Base-by-base conservation (phyloP, 495 filamentous ascomycete species). In the Trichoderma asperelloides region DNA sequence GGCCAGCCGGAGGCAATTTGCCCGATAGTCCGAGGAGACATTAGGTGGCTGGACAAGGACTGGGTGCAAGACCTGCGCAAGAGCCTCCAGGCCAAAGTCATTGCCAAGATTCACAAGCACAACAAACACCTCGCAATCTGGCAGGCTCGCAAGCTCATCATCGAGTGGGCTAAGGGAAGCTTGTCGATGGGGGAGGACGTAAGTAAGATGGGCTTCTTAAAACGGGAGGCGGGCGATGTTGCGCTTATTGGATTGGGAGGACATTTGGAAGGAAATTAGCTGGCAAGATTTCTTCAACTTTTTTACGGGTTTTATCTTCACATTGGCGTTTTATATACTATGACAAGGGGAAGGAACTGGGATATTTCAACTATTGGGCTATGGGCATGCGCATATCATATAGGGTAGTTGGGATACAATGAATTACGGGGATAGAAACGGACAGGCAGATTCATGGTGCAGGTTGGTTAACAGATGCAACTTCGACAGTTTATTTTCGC, bases 151-250 rank as follows among this genome's bases (percentile, higher is more conserved):
- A 43, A 65, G 64, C 27, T 65, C 18, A 33, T 65, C 41, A 4
- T 30, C n/a, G 64, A 40, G 64, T 65, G 64, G 64, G 64, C 64
- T 7, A 43, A 65, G 64, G 64, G 64, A 51, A 60, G 55, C 23
- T 18, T 60, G 55, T 60, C 55, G 21, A 28, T 60, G 55, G 55
- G 55, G 55, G 55, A 60, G 23, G 55, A 30, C 23, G 55, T 30
- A 4, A 27, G 2, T 2, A 30, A 60, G 25, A 60, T 60, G 55
- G 55, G 25, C 23, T 60, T 60, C 13, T 33, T 30, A 25, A 25
- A 60, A n/a, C 8, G 55, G 5, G 55, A 27, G 55, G 15, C 2
- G 55, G 55, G 25, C 23, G 55, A 60, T 18, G 55, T 30, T 23
- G 55, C 25, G 23, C 1, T 60, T 13, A 1, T 60, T 30, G 55